Percentiles rank a stretch among this genome's conserved stretches.
phyloP scores from a whole-genome alignment of 805 yeast genomes.

The Candida jianshihensis region DNA sequence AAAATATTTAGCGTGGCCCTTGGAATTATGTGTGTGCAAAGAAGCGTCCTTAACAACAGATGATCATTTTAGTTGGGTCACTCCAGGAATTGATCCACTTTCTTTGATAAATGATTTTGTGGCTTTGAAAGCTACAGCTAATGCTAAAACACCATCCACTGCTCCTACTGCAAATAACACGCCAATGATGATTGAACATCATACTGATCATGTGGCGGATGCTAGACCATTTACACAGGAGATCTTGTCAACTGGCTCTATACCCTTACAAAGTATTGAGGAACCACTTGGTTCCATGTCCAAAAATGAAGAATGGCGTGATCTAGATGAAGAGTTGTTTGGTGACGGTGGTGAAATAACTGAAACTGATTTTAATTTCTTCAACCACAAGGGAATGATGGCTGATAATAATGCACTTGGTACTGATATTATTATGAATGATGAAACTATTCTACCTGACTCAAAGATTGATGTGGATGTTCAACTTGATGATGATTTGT shows the following conservation, averaged over 20 bases:
- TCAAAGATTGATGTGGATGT: background rate
- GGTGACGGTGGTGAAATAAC: slow-evolving; percentile 24
- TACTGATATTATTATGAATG: background rate
- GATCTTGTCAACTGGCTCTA: too few species aligned
- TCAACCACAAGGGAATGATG: slow-evolving; percentile 14
- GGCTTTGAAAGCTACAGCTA: slow-evolving; percentile 31
- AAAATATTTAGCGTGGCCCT: slow-evolving; percentile 67
- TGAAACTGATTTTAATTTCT: slow-evolving; percentile 23
- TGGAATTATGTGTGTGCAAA: slow-evolving; percentile 59
- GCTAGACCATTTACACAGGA: too few species aligned
- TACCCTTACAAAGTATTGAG: background rate
- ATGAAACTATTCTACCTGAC: background rate
- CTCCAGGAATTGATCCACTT: slow-evolving; percentile 24
- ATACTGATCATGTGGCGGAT: background rate
- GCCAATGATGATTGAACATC: slow-evolving; percentile 12
- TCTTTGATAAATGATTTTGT: slow-evolving; percentile 33
- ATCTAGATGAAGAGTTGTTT: slow-evolving; percentile 26
- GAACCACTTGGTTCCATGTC: background rate
- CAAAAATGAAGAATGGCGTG: slow-evolving; percentile 20
- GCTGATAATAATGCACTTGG: slow-evolving; percentile 20
- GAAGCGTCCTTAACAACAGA: slow-evolving; percentile 19
- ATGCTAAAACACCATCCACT: slow-evolving; percentile 29
- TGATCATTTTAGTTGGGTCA: background rate
- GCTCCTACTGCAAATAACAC: slow-evolving; percentile 21
- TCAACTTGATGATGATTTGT: background rate